A percentile compares a stretch with the other conserved stretches of the same genome.
phyloP scores from a whole-genome alignment of 768 basidiomycete species.

The Trametes elegans region DNA sequence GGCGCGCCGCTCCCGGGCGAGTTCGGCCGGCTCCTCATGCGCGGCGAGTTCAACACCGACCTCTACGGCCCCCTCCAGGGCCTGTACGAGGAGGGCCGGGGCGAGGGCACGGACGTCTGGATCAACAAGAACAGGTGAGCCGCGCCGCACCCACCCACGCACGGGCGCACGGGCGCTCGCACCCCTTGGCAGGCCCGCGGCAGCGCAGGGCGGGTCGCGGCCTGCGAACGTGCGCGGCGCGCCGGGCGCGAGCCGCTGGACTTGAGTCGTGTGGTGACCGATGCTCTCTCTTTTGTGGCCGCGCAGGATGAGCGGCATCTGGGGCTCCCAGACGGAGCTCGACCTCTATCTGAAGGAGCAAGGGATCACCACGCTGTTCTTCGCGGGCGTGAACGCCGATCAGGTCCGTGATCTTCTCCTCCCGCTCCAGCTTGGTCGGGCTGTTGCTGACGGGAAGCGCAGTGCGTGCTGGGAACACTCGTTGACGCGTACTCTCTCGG shows the following conservation, averaged over 20 bases:
- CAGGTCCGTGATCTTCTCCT: constrained; percentile 40
- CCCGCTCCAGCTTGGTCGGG: not conserved
- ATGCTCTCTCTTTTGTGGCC: not conserved
- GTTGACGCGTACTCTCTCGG: constrained; percentile 63
- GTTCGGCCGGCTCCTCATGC: constrained; percentile 59
- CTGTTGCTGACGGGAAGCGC: not conserved
- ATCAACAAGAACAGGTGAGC: constrained; percentile 68
- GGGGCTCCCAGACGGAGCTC: constrained; percentile 61
- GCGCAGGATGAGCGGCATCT: constrained; percentile 62
- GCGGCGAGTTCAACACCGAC: constrained; percentile 54
- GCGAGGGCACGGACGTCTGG: constrained; percentile 63
- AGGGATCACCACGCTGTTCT: constrained; percentile 58
- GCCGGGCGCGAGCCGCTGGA: not conserved
- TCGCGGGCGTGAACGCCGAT: constrained; percentile 67
- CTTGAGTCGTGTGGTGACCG: too few relatives aligned
- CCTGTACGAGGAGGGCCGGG: constrained; percentile 49
- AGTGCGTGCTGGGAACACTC: constrained; percentile 67
- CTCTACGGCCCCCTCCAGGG: constrained; percentile 63
- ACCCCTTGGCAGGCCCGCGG: not conserved
- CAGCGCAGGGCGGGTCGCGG: not conserved
- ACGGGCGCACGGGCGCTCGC: not conserved
- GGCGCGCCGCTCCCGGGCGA: constrained; percentile 51
- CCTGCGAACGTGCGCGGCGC: constrained; percentile 1
- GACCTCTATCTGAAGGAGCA: constrained; percentile 63
- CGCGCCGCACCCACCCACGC: too few relatives aligned